Percentiles rank a stretch among this genome's conserved stretches.
Evolutionary conservation across 2,329 filamentous ascomycete species (phyloP).

Genomic region (Fusarium sublunatum): DNA sequence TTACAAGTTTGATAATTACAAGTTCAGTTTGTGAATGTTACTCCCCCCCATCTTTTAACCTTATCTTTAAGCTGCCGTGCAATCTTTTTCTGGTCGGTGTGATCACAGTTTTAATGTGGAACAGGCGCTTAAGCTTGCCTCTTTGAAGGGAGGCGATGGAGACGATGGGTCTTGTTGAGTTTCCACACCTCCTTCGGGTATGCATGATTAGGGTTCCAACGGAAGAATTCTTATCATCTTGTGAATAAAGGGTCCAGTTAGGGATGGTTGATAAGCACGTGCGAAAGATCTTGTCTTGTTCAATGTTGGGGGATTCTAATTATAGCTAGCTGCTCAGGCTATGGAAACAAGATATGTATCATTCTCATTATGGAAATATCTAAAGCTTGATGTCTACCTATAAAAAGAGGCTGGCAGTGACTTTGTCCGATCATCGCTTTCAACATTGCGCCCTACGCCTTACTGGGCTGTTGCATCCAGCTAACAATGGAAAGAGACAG

Average conservation of each 20-base stretch:
- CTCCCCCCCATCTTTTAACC: conserved; percentile 5
- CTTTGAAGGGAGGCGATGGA: conserved; percentile 18
- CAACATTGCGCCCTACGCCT: conserved; percentile 11
- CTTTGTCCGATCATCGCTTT: background rate
- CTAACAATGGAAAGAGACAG: no score
- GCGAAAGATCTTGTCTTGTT: background rate
- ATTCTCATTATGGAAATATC: no score
- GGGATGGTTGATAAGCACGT: background rate
- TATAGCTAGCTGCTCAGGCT: no score
- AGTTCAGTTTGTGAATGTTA: no score
- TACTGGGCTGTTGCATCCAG: background rate
- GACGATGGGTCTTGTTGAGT: conserved; percentile 24
- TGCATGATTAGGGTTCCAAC: conserved; percentile 14
- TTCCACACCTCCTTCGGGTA: conserved; percentile 18
- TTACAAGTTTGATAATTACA: background rate
- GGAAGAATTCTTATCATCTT: background rate
- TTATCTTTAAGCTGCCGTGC: conserved; percentile 5
- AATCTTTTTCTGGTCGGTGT: conserved; percentile 31
- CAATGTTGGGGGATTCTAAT: background rate
- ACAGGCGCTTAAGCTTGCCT: conserved; percentile 27
- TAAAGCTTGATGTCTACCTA: no score
- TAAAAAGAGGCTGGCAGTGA: no score
- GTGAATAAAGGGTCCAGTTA: background rate
- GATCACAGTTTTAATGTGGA: conserved; percentile 40
- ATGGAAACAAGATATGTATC: no score